Conservation (phyloP, 2,329 filamentous ascomycete genomes). For the Colletotrichum melonis region DNA sequence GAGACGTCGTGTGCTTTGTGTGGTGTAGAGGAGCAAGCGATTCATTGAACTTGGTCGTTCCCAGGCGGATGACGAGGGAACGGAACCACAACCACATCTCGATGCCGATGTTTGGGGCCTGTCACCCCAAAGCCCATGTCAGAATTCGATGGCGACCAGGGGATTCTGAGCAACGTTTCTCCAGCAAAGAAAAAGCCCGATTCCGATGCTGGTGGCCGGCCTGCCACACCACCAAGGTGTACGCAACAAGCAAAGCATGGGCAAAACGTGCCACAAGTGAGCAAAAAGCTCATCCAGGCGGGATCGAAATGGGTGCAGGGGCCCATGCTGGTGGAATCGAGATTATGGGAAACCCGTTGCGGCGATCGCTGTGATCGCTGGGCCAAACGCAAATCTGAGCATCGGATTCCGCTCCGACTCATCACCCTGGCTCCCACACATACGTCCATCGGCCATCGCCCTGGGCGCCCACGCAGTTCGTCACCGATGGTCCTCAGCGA, state of each 20-base stretch:
- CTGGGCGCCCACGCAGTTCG: not conserved
- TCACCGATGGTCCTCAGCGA: not conserved
- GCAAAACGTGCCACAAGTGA: not conserved
- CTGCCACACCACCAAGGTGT: not conserved
- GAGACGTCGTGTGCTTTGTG: not conserved
- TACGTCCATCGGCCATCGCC: not conserved
- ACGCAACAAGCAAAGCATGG: not conserved
- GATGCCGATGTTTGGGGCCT: not conserved
- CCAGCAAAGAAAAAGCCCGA: not conserved
- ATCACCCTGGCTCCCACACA: not conserved
- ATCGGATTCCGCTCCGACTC: slow-evolving; percentile 32
- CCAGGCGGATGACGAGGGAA: slow-evolving; percentile 1
- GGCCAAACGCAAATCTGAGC: slow-evolving; percentile 29
- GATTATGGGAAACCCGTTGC: slow-evolving; percentile 25
- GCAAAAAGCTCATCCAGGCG: not conserved
- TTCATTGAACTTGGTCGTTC: not conserved
- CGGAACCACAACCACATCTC: not conserved
- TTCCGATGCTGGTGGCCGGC: not conserved
- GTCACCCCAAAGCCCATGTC: slow-evolving; percentile 12
- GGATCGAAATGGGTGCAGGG: slow-evolving; percentile 9
- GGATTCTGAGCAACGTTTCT: not conserved
- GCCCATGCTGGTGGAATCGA: not conserved
- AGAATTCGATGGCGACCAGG: not conserved
- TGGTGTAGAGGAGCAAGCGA: not conserved
- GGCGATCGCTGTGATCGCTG: slow-evolving; percentile 33